These are phyloP conservation scores for Diaporthe longicolla DNA, from an alignment of 2,329 filamentous ascomycete species.

Conservation along the genomic window DNA sequence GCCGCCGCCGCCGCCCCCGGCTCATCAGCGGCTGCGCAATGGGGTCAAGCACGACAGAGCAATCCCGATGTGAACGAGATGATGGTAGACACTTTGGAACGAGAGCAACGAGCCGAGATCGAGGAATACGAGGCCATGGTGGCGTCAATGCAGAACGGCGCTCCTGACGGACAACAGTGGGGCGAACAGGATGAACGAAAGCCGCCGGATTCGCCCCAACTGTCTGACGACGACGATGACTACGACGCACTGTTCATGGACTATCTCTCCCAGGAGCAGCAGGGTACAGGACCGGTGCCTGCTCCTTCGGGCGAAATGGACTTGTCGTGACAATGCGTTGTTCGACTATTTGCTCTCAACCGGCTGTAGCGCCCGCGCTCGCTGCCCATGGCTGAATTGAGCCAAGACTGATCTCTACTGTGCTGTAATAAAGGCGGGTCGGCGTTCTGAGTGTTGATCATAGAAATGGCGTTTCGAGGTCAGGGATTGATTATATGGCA, in stretches of 20 bases:
- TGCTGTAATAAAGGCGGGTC: neutral
- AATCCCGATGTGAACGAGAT: constrained; percentile 58
- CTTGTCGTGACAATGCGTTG: constrained; percentile 53
- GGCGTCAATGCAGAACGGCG: constrained; percentile 57
- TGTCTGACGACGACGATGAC: constrained; percentile 70
- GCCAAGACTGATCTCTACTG: neutral
- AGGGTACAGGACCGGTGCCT: constrained; percentile 43
- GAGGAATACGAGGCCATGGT: constrained; percentile 70
- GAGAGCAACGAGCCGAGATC: constrained; percentile 69
- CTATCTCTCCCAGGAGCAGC: constrained; percentile 64
- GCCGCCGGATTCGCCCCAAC: constrained; percentile 50
- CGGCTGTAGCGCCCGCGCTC: neutral
- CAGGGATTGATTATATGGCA: constrained; percentile 4
- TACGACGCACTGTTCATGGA: constrained; percentile 78
- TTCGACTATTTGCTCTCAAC: neutral
- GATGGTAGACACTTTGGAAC: constrained; percentile 67
- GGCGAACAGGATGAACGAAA: constrained; percentile 41
- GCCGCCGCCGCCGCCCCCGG: constrained; percentile 44
- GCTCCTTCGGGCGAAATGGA: constrained; percentile 61
- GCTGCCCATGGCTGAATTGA: neutral
- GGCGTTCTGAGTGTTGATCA: constrained; percentile 23
- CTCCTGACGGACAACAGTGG: constrained; percentile 30
- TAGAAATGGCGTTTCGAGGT: constrained; percentile 32
- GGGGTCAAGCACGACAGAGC: constrained; percentile 39
- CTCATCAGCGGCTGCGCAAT: constrained; percentile 43